These are phyloP conservation scores for Blastocystis sp. DNA, from an alignment of 352 stramenopile species.

Conservation along the genomic window DNA sequence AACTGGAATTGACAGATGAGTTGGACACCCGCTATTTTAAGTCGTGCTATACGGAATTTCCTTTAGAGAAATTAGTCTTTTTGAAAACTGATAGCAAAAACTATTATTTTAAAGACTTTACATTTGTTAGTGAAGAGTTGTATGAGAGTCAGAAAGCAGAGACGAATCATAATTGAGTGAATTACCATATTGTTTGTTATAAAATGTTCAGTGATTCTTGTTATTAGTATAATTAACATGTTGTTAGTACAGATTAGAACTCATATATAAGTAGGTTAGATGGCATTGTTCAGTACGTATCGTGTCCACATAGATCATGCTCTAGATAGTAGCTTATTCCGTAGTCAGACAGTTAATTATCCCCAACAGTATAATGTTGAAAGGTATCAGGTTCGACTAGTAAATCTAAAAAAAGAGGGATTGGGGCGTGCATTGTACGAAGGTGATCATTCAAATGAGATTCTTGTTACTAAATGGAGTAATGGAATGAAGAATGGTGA, in stretches of 20 bases:
- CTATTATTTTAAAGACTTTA: not conserved
- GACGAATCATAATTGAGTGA: not conserved
- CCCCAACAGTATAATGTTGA: not conserved
- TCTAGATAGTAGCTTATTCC: not conserved
- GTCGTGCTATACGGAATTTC: conserved; percentile 74
- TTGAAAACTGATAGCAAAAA: not conserved
- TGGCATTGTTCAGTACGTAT: too few relatives aligned
- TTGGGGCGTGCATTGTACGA: conserved; percentile 31
- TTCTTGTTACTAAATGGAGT: not conserved
- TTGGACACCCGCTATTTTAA: conserved; percentile 86
- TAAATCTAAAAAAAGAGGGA: conserved; percentile 40
- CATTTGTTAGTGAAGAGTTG: conserved; percentile 1
- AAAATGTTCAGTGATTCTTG: not conserved
- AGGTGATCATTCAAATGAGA: not conserved
- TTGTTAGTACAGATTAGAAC: too few relatives aligned
- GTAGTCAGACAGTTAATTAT: conserved; percentile 17
- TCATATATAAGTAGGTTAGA: too few relatives aligned
- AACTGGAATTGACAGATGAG: conserved; percentile 77
- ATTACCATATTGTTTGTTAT: not conserved
- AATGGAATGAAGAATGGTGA: conserved; percentile 26
- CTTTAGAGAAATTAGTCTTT: not conserved
- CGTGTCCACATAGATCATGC: not conserved
- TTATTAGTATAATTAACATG: not conserved
- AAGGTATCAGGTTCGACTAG: conserved; percentile 8
- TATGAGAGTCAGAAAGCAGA: not conserved